phyloP scores from a whole-genome alignment of 2,329 filamentous ascomycete species.

The Cryphonectria naterciae region DNA sequence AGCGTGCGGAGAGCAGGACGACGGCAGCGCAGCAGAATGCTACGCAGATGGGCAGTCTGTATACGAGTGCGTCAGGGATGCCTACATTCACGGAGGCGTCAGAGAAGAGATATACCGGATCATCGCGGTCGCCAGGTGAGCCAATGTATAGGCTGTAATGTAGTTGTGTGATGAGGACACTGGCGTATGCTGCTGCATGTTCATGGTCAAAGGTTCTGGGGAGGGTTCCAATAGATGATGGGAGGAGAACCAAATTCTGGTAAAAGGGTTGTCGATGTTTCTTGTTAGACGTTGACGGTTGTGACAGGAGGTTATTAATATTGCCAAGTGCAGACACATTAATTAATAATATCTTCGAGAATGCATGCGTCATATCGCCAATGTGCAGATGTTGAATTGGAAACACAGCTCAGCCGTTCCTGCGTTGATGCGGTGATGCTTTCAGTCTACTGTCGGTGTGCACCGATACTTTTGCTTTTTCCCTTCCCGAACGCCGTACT shows the following conservation, averaged over 20 bases:
- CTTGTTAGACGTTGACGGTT: background rate
- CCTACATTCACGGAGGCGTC: background rate
- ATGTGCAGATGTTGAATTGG: slow-evolving; percentile 10
- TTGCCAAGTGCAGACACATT: background rate
- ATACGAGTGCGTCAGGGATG: background rate
- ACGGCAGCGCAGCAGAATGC: background rate
- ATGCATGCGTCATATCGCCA: background rate
- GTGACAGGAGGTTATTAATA: background rate
- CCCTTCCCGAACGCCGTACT: slow-evolving; percentile 11
- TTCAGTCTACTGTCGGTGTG: background rate
- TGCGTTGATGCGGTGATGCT: background rate
- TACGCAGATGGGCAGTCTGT: background rate
- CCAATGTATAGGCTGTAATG: slow-evolving; percentile 12
- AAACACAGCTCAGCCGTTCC: background rate
- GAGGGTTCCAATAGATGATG: background rate
- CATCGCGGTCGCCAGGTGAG: slow-evolving; percentile 10
- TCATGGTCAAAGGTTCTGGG: background rate
- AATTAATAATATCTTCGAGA: background rate
- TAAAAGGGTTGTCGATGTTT: background rate
- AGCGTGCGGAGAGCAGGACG: slow-evolving; percentile 20
- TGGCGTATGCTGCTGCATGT: background rate
- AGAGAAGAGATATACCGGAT: slow-evolving; percentile 11
- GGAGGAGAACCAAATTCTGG: background rate
- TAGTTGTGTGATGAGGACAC: background rate
- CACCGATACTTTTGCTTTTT: background rate